Evolutionary conservation across 495 filamentous ascomycete species (phyloP), one percentile per base, ranked within the genome.

Genomic region (Elaphomyces granulatus): DNA sequence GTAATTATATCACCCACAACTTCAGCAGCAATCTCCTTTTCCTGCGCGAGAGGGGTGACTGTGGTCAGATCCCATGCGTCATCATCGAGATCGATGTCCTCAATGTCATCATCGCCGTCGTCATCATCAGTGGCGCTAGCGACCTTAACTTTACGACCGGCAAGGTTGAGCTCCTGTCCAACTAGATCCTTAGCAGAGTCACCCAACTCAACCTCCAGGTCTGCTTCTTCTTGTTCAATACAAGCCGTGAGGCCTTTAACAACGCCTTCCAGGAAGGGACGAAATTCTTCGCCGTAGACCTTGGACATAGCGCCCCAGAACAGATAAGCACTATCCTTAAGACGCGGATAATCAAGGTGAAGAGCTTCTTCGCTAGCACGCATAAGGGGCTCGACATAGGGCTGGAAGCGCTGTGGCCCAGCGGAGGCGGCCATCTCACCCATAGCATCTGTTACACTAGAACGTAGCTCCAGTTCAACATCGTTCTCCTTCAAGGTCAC

Each of bases 11-110:
- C 90, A 38, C 88, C 90, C 32, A 95, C 67, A 10, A 94, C 86
- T 61, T 98, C 90, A 32, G 92, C 72, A 32, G 92, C 90, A 43
- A 96, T 93, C 63, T 98, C 90, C 60, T 98, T 95, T 67, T 98
- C 90, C 42, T 94, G 68, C 16, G 88, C 86, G 37, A 95, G 74
- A 31, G 83, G 82, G 18, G 83, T 88, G 21, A 90, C 80, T 42
- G 78, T 78, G 45, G 69, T 73, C 31, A 84, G 68, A 43, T 92
- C 86, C 55, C 88, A 82, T 80, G 81, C 87, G 32, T 80, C 82
- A 37, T 85, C 82, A 16, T 87, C 82, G 32, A 81, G 78, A 32
- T 82, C 77, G 17, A 78, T 65, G 32, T 80, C 78, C 32, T 77
- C 64, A 34, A 82, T 78, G 32, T 81, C 74, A 32, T 70, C 68